Base-by-base conservation (phyloP, 2,329 filamentous ascomycete species). In the Fonsecaea pugnacius region DNA sequence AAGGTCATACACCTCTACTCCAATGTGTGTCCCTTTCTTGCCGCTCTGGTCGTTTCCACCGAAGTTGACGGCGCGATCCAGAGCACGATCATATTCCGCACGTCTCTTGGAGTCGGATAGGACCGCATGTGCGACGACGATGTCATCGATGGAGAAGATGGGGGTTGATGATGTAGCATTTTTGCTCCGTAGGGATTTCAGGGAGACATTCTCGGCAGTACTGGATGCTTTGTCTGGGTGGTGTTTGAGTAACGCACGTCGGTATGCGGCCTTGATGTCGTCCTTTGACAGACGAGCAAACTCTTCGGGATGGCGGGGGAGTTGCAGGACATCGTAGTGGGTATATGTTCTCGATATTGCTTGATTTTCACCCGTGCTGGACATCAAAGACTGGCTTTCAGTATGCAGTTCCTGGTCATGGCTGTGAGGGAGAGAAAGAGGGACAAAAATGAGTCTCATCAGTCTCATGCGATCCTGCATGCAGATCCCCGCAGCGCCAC, bases 1-100 rank as follows among this genome's bases (percentile, higher is more conserved):
- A 30, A 88, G 72, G 76, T 88, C 86, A 38, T 86, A 78, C 5
- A 80, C 73, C 64, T 88, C 86, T 7, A 87, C 74, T 0, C 85
- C 85, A 0, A 81, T 81, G 63, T 79, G 82, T 64, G 75, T 62
- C 62, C 63, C 18, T 64, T 68, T 50, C 36, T 48, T 54, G 66
- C 73, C 69, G 76, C 73, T 65, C 70, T 70, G 21, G 63, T 68
- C 55, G 46, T 83, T 74, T 1, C 71, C 63, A 2, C 76, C 52
- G 33, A 35, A n/a, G 10, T 5, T 33, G 7, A 57, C 56, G 4
- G 32, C 51, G 18, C 60, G 50, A 9, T 48, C 55, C 14, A 71
- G 62, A 16, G 52, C 38, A 18, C 56, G 77, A 69, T 86, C 81
- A 69, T 86, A 87, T 56, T 83, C 82, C 0, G 74, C 71, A 40